Evolutionary conservation across 75 land plant species (phyloP).

Genomic region (Larix kaempferi): DNA sequence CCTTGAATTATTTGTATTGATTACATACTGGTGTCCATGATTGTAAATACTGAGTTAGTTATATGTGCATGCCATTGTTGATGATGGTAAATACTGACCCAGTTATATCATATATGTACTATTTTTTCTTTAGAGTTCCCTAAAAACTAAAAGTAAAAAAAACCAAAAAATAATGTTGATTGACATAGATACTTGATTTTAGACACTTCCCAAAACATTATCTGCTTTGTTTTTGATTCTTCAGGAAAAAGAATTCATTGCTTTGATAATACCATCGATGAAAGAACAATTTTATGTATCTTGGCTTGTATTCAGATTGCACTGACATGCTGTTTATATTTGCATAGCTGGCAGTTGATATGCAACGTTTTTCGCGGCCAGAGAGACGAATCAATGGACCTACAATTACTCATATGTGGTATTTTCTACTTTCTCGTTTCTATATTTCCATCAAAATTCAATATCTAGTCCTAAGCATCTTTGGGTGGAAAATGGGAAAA

Average conservation of each 20-base stretch:
- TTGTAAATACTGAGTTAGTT: too few relatives aligned
- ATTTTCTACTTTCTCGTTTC: conserved; percentile 2
- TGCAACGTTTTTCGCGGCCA: conserved; percentile 96
- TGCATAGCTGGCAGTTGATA: conserved; percentile 89
- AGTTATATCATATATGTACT: too few relatives aligned
- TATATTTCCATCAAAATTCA: background rate
- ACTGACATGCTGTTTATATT: conserved; percentile 1
- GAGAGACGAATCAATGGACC: conserved; percentile 97
- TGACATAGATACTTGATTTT: too few relatives aligned
- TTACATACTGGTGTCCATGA: too few relatives aligned
- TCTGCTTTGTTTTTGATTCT: too few relatives aligned
- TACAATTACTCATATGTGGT: conserved; percentile 96
- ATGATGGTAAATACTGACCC: too few relatives aligned
- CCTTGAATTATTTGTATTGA: too few relatives aligned
- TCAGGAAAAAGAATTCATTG: background rate
- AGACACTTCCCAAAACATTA: too few relatives aligned
- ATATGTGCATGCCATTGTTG: too few relatives aligned
- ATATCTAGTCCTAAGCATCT: background rate
- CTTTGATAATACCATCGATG: background rate
- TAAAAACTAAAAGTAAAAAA: too few relatives aligned
- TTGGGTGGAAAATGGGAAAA: background rate
- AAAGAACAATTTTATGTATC: background rate
- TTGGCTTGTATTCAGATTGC: background rate
- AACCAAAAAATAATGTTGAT: too few relatives aligned
- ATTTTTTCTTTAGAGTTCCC: too few relatives aligned